Evolutionary conservation across 2,329 filamentous ascomycete genomes (phyloP).

Genomic region (Phyllosticta paracitricarpa): DNA sequence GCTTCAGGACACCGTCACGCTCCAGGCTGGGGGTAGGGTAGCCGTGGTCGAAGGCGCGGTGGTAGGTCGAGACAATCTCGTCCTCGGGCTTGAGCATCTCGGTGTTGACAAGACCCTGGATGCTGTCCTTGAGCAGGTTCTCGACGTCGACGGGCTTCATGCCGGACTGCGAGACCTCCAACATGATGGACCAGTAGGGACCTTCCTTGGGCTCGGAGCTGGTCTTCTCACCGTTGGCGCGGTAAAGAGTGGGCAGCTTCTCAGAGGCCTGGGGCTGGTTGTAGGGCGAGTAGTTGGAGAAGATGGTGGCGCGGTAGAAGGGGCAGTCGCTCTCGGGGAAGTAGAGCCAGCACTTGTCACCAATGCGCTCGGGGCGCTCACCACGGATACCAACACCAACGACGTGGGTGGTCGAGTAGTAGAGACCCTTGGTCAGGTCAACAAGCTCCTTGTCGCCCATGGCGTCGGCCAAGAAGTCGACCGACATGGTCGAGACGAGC

Average conservation of each 20-base stretch:
- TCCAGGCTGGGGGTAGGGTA: conserved; percentile 94
- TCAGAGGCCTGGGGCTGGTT: conserved; percentile 80
- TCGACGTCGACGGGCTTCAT: conserved; percentile 88
- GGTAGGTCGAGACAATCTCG: conserved; percentile 96
- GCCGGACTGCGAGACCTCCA: conserved; percentile 91
- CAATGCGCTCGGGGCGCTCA: conserved; percentile 83
- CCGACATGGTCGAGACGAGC: conserved; percentile 91
- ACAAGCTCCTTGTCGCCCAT: conserved; percentile 84
- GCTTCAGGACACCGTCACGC: conserved; percentile 85
- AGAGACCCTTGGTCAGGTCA: conserved; percentile 77
- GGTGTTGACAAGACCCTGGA: conserved; percentile 95
- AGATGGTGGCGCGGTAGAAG: conserved; percentile 99
- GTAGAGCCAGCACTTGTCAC: conserved; percentile 99
- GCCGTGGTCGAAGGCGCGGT: conserved; percentile 95
- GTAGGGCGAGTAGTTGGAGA: conserved; percentile 99
- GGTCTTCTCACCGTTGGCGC: conserved; percentile 73
- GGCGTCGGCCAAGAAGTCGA: conserved; percentile 76
- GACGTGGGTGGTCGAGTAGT: conserved; percentile 95
- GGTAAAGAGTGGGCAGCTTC: conserved; percentile 78
- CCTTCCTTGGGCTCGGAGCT: conserved; percentile 68
- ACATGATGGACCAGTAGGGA: conserved; percentile 99
- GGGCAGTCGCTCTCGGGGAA: conserved; percentile 98
- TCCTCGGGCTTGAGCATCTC: conserved; percentile 86
- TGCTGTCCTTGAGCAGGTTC: conserved; percentile 79
- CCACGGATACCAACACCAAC: conserved; percentile 93